Evolutionary conservation across 768 basidiomycete species (phyloP).

Genomic region (Amanita exitialis): DNA sequence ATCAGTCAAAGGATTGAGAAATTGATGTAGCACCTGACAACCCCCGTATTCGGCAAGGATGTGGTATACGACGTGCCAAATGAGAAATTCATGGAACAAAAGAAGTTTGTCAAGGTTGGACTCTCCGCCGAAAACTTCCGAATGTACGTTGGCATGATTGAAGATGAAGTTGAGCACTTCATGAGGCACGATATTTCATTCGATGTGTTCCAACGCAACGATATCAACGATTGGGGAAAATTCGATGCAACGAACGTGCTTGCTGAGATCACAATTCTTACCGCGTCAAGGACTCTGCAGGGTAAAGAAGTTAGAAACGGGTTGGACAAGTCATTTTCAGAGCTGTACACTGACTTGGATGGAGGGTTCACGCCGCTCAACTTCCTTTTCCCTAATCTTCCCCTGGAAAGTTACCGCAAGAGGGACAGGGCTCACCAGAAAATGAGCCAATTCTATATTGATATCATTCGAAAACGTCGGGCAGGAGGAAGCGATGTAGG

Average conservation of each 20-base stretch:
- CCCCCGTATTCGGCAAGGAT: conserved; percentile 93
- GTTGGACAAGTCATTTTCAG: conserved; percentile 78
- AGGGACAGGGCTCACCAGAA: conserved; percentile 86
- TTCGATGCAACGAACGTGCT: conserved; percentile 69
- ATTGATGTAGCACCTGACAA: conserved; percentile 65
- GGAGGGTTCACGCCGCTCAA: conserved; percentile 95
- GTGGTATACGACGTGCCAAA: conserved; percentile 98
- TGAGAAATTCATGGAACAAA: conserved; percentile 96
- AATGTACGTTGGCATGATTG: conserved; percentile 73
- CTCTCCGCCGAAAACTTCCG: conserved; percentile 88
- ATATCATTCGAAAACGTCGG: conserved; percentile 71
- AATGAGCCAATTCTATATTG: conserved; percentile 89
- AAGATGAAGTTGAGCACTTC: conserved; percentile 65
- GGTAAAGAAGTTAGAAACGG: conserved; percentile 77
- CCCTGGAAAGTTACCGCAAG: conserved; percentile 80
- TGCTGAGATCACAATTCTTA: conserved; percentile 89
- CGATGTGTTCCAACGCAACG: conserved; percentile 47
- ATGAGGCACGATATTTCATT: conserved; percentile 59
- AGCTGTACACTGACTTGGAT: conserved; percentile 82
- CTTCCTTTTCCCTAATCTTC: conserved; percentile 90
- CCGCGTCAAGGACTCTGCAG: conserved; percentile 89
- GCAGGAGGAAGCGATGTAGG: conserved; percentile 35
- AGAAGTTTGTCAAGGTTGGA: conserved; percentile 95
- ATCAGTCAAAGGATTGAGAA: conserved; percentile 2
- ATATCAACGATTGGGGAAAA: conserved; percentile 67